Base-by-base conservation (phyloP, 2,329 filamentous ascomycete genomes). In the Stachybotrys chartarum region DNA sequence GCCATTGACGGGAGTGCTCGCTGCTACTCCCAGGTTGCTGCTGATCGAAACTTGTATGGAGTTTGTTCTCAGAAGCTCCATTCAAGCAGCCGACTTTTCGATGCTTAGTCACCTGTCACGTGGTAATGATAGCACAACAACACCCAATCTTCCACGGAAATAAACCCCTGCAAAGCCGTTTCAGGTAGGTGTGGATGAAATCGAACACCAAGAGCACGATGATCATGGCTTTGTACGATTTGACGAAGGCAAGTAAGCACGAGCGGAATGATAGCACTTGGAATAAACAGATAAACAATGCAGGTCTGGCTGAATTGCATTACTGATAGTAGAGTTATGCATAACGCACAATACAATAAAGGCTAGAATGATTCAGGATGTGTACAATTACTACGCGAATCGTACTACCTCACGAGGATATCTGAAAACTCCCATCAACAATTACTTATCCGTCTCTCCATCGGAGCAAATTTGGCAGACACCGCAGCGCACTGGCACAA, bases 371-470 rank as follows among this genome's bases (percentile, higher is more conserved):
- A 61, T 63, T 61, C 57, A 57, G 57, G 52, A 61, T 61, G 61
- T 62, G 59, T 64, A 68, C 67, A 66, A 64, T 65, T 64, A 60
- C 64, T 61, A 62, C 61, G 58, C 60, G 60, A 65, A 63, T 56
- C 62, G 64, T 63, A 67, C 64, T 64, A 64, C 66, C 64, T 66
- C 54, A 61, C 65, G 62, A 72, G 70, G 70, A 74, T 74, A 73
- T 73, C 70, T 70, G 69, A 64, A 70, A 68, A 64, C 57, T 61
- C 67, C 67, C 63, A 63, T 67, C 61, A 58, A 60, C 59, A 68
- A 68, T 70, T 69, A 67, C 65, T 55, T 53, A 61, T 60, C 59
- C 63, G 60, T 58, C 35, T 42, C 45, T 47, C 57, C 57, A 59
- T 47, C 59, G 55, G 65, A 64, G 58, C 53, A 56, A 66, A 61